phyloP scores from a whole-genome alignment of 306 rosid species.

The Psophocarpus tetragonolobus region DNA sequence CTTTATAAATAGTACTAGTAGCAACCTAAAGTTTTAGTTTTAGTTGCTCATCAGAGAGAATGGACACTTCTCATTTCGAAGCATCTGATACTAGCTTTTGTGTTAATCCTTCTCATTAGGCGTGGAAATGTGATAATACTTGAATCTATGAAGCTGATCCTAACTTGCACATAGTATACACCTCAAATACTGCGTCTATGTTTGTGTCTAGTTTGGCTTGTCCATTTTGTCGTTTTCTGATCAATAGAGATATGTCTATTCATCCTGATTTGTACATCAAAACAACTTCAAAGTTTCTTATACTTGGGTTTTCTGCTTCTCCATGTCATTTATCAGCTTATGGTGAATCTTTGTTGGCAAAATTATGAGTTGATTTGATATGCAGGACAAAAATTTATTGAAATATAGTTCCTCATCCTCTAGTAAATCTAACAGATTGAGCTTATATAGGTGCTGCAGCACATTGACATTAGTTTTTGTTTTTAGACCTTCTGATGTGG shows the following conservation, averaged over 20 bases:
- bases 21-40: too few relatives aligned
- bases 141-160: too few relatives aligned
- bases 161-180: not conserved
- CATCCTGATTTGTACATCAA: conserved; percentile 21
- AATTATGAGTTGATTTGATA: conserved; percentile 23
- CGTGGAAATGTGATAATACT: too few relatives aligned
- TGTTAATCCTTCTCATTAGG: too few relatives aligned
- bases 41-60: too few relatives aligned
- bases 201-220: conserved; percentile 15
- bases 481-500: not conserved
- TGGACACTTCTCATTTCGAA: too few relatives aligned
- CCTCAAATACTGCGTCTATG: not conserved
- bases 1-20: too few relatives aligned
- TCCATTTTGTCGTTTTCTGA: not conserved
- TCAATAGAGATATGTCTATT: not conserved
- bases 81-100: too few relatives aligned
- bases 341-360: conserved; percentile 9
- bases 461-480: not conserved
- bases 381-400: not conserved
- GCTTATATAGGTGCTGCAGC: not conserved
- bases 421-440: conserved; percentile 17
- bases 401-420: conserved; percentile 14
- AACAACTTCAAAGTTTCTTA: conserved; percentile 27
- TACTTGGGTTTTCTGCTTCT: conserved; percentile 13
- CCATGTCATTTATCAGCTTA: not conserved